phyloP scores from a whole-genome alignment of 148 eudicot genomes.

The Linanthus parryae region DNA sequence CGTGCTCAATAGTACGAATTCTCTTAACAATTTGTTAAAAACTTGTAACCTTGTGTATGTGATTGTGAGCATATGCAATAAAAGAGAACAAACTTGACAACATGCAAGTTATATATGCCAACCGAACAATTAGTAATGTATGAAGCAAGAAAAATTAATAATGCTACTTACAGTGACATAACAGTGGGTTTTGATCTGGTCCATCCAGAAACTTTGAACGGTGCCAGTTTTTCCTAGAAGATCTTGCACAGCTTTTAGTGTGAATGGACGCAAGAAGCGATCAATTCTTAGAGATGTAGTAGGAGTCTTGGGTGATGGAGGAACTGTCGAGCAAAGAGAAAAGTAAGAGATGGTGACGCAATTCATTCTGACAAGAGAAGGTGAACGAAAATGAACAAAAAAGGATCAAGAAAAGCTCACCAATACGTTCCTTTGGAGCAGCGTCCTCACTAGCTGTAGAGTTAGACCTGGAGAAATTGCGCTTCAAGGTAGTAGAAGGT shows the following conservation, averaged over 20 bases:
- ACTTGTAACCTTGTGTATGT: no score
- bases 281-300: constrained; percentile 84
- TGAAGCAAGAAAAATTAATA: no score
- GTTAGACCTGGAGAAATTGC: constrained; percentile 41
- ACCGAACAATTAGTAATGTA: no score
- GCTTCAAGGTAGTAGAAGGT: constrained; percentile 30
- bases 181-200: constrained; percentile 95
- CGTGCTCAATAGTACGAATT: no score
- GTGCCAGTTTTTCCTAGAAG: constrained; percentile 80
- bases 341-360: no score
- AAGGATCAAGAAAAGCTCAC: constrained; percentile 31
- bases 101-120: no score
- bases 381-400: not conserved
- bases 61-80: no score
- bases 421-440: constrained; percentile 67
- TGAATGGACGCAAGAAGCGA: constrained; percentile 84
- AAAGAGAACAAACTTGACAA: no score
- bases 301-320: constrained; percentile 59
- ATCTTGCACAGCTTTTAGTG: constrained; percentile 93
- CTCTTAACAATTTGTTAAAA: no score
- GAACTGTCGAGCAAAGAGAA: constrained; percentile 43
- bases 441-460: constrained; percentile 37
- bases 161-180: constrained; percentile 79
- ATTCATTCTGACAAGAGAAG: no score
- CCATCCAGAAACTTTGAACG: constrained; percentile 90